Base-by-base conservation (phyloP, 768 basidiomycete genomes). In the Tulasnella sp. region DNA sequence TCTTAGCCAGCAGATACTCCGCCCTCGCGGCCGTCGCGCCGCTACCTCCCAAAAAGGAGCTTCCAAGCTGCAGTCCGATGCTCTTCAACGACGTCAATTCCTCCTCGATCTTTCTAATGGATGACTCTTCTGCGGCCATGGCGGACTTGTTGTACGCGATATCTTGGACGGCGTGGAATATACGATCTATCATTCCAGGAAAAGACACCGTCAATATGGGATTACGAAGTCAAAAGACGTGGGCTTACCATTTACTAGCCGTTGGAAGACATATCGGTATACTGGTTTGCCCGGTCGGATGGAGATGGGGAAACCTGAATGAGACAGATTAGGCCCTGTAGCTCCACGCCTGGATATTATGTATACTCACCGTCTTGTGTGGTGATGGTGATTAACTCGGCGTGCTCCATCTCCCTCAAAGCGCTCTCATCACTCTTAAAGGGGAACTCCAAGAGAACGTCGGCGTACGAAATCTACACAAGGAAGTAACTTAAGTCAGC, bases 251-350 rank as follows among this genome's bases (percentile, higher is more conserved):
- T 84, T 75, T 0, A 86, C 85, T 1, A 97, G 77, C 43, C 81
- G 78, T 65, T 88, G 78, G 69, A 96, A 99, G 3, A 89, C 90
- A 67, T 81, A 86, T 71, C 80, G 79, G 68, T 88, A 86, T 0
- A 98, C 83, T 0, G 96, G 96, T 70, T 86, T 93, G 27, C 96
- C 96, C 1, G 96, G 90, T 47, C 80, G 78, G 65, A 98, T 87
- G 1, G 76, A 78, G 1, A 89, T 83, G 1, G 94, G 88, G 15
- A 90, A 84, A 29, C 92, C 92, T 87, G 64, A 13, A 29, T 17
- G 26, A 62, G 11, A 47, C 56, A 43, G 19, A 26, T 38, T 7
- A 42, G 11, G 13, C 19, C 0, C 30, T 8, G 38, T 15, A 38
- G 5, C 7, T 15, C 34, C 34, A 38, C 34, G 15, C 7, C 3